phyloP scores from a whole-genome alignment of 2,329 filamentous ascomycete genomes.

The Talaromyces pinophilus region DNA sequence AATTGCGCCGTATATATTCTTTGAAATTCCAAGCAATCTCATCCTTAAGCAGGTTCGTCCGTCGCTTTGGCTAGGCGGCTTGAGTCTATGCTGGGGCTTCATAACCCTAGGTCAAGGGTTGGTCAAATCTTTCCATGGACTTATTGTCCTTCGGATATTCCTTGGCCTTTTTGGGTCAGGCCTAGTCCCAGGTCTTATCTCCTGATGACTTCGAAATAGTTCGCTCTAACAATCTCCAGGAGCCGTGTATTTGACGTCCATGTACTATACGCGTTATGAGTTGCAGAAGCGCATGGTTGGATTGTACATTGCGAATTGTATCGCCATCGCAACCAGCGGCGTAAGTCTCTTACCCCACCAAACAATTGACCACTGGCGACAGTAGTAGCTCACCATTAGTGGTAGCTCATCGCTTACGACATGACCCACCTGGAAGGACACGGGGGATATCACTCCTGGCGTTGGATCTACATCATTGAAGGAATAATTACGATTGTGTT shows the following conservation, averaged over 20 bases:
- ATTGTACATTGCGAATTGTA: conserved; percentile 69
- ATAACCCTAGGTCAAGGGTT: conserved; percentile 67
- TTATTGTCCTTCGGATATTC: conserved; percentile 65
- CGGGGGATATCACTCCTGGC: conserved; percentile 60
- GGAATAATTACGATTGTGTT: conserved; percentile 64
- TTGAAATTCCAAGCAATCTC: conserved; percentile 50
- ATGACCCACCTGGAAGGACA: conserved; percentile 65
- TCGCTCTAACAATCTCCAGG: conserved; percentile 5
- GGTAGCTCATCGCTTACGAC: conserved; percentile 58
- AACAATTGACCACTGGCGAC: not conserved
- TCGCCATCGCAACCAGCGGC: conserved; percentile 71
- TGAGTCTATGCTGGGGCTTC: conserved; percentile 64
- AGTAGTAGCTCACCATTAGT: conserved; percentile 4
- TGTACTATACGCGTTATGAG: conserved; percentile 71
- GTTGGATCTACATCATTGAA: conserved; percentile 73
- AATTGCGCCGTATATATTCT: not conserved
- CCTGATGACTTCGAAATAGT: not conserved
- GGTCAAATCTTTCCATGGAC: conserved; percentile 55
- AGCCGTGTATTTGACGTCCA: conserved; percentile 68
- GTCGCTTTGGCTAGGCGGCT: conserved; percentile 68
- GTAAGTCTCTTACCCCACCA: not conserved
- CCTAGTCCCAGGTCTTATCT: conserved; percentile 64
- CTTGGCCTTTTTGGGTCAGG: conserved; percentile 71
- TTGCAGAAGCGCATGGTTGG: conserved; percentile 66
- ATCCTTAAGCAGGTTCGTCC: conserved; percentile 71